phyloP scores from a whole-genome alignment of 2,329 filamentous ascomycete genomes.

The Cryphonectria nitschkei region DNA sequence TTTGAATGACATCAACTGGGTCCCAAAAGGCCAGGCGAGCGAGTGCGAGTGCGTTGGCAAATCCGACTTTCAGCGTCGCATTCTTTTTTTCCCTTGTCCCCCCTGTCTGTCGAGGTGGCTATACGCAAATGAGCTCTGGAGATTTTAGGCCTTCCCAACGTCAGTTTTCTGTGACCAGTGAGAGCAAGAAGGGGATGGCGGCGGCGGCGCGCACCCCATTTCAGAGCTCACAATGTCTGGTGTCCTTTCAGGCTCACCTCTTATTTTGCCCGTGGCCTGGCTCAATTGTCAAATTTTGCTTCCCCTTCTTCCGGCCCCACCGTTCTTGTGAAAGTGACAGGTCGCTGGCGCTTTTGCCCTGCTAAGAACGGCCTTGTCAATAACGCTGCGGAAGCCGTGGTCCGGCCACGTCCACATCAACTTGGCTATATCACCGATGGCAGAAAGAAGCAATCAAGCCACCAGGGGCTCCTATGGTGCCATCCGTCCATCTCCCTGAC shows the following conservation, averaged over 20 bases:
- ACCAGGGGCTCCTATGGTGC: background rate
- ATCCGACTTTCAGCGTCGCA: background rate
- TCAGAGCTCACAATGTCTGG: background rate
- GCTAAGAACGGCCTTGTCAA: slow-evolving; percentile 6
- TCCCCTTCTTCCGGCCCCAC: background rate
- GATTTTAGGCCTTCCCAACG: slow-evolving; percentile 17
- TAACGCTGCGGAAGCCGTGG: background rate
- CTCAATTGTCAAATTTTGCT: background rate
- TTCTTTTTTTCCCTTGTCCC: background rate
- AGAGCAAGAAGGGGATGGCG: background rate
- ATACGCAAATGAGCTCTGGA: slow-evolving; percentile 20
- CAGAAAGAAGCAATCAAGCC: slow-evolving; percentile 8
- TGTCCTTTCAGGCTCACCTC: background rate
- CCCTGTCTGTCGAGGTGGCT: slow-evolving; percentile 4
- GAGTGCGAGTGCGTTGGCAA: background rate
- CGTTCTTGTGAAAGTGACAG: background rate
- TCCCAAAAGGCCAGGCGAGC: background rate
- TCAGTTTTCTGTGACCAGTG: slow-evolving; percentile 17
- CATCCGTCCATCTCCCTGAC: background rate
- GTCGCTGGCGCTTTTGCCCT: background rate
- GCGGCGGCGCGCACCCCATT: background rate
- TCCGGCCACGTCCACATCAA: background rate
- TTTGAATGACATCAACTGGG: background rate
- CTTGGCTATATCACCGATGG: background rate
- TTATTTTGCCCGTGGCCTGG: background rate